A percentile compares a stretch with the other conserved stretches of the same genome.
phyloP scores from a whole-genome alignment of 2,329 filamentous ascomycete species.

The Penicillium thymicola region DNA sequence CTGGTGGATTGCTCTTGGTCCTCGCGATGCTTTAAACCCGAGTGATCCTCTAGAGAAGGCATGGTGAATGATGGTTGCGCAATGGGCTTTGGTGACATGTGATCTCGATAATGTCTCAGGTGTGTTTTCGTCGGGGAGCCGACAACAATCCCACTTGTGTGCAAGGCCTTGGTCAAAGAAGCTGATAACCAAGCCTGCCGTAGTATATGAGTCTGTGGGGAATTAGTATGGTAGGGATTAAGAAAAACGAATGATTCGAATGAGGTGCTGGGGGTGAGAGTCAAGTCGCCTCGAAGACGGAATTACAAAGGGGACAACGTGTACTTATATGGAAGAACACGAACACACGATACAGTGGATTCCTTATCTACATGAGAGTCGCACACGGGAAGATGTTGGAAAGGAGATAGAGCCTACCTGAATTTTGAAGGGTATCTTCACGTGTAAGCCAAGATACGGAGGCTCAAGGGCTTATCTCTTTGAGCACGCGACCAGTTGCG shows the following conservation, averaged over 20 bases:
- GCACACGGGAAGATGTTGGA: not conserved
- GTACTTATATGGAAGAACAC: not conserved
- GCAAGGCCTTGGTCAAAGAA: conserved; percentile 25
- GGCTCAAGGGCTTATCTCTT: not conserved
- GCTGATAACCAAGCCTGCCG: conserved; percentile 25
- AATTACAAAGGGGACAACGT: conserved; percentile 10
- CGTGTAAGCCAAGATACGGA: conserved; percentile 5
- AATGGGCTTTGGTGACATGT: conserved; percentile 25
- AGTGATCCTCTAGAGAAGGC: conserved; percentile 30
- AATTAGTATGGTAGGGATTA: conserved; percentile 20
- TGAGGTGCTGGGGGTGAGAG: conserved; percentile 1
- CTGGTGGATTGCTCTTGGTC: conserved; percentile 28
- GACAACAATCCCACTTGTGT: conserved; percentile 16
- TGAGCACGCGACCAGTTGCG: conserved; percentile 10
- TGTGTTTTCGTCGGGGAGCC: conserved; percentile 20
- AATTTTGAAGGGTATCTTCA: not conserved
- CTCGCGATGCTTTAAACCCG: conserved; percentile 26
- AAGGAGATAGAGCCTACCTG: conserved; percentile 28
- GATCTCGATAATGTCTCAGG: conserved; percentile 29
- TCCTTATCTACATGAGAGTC: conserved; percentile 11
- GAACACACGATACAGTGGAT: conserved; percentile 6
- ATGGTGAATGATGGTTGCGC: conserved; percentile 26
- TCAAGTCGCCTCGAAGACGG: conserved; percentile 2
- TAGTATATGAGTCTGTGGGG: conserved; percentile 27
- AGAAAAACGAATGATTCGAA: conserved; percentile 9